Percentiles rank a stretch among this genome's conserved stretches.
Evolutionary conservation across 1,284 basidiomycete species (phyloP).

Genomic region (Trametes versicolor): DNA sequence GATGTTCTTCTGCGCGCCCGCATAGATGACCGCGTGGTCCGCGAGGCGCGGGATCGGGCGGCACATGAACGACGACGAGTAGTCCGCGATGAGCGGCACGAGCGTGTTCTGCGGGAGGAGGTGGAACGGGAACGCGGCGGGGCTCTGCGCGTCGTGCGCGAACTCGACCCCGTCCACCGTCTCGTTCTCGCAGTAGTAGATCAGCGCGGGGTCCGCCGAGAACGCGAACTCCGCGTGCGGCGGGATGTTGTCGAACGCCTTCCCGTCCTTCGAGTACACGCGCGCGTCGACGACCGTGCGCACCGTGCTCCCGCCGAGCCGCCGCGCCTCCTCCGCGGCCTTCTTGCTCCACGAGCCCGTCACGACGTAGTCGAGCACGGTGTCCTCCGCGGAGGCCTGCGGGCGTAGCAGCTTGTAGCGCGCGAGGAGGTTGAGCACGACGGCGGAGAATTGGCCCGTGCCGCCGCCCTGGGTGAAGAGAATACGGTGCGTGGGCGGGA

Average conservation of each 20-base stretch:
- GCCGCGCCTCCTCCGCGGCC: conserved; percentile 82
- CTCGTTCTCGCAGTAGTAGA: conserved; percentile 99
- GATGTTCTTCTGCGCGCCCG: conserved; percentile 99
- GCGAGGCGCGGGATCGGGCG: conserved; percentile 90
- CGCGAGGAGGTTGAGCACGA: conserved; percentile 89
- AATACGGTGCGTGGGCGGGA: conserved; percentile 87
- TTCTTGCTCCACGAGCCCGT: conserved; percentile 94
- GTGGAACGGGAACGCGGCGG: conserved; percentile 88
- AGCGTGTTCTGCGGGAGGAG: conserved; percentile 62
- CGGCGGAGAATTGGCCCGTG: conserved; percentile 88
- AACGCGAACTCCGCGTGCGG: conserved; percentile 80
- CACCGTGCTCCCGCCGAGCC: conserved; percentile 66
- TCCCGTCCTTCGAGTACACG: conserved; percentile 66
- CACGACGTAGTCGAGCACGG: conserved; percentile 85
- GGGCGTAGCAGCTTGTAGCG: conserved; percentile 78
- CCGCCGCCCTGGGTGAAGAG: conserved; percentile 95
- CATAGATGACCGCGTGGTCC: conserved; percentile 94
- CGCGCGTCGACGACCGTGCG: conserved; percentile 79
- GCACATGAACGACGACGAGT: conserved; percentile 97
- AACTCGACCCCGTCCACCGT: conserved; percentile 98
- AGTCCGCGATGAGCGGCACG: conserved; percentile 92
- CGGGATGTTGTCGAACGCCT: conserved; percentile 86
- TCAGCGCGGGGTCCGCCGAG: conserved; percentile 83
- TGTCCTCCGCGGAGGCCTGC: conserved; percentile 60
- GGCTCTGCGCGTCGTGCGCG: conserved; percentile 60